Base-by-base conservation (phyloP, 257 asterid genomes). In the Osmanthus fragrans region DNA sequence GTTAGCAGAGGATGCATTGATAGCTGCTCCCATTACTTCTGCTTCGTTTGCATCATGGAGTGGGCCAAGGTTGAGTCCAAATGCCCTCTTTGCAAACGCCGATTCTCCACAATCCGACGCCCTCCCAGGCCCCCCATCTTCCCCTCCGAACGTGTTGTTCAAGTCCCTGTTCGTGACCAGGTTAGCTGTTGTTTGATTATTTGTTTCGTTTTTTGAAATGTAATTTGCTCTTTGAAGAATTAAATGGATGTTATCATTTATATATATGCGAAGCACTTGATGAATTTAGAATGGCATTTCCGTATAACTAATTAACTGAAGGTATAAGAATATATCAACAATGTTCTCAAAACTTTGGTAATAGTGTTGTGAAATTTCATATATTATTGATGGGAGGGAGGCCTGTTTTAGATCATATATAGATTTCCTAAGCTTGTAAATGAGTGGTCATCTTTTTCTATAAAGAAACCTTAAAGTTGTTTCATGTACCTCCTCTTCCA, bases 1-100 rank as follows among this genome's bases (percentile, higher is more conserved):
- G 82, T 84, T 47, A 87, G 87, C 74, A 79, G 96, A 83, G 97
- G 97, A 74, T 77, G 18, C 54, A 86, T 92, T 25, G 91, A 89
- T 65, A 82, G 96, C 86, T 92, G 97, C 78, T 75, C 86, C 66
- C 97, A 92, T 76, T 92, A 76, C 74, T 92, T 90, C 72, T 92
- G 97, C 84, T 90, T 90, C 64, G 76, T 89, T 13, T 92, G 96
- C 84, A 88, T 92, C 56, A 89, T 89, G 88, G 97, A 90, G 80
- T 92, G 96, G 97, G 87, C 95, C 2, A 92, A 89, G 82, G 91
- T 92, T 11, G 97, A 92, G 80, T 89, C 97, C 73, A 89, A 70
- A 66, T 92, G 95, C 74, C 96, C 97, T 16, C 78, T 89, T 37
- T 90, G 97, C 72, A 90, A 89, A 81, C 88, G 89, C 80, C 90